Percentiles rank a stretch among this genome's conserved stretches.
Conservation (phyloP, 352 stramenopile species). For the Pythium aquatile region DNA sequence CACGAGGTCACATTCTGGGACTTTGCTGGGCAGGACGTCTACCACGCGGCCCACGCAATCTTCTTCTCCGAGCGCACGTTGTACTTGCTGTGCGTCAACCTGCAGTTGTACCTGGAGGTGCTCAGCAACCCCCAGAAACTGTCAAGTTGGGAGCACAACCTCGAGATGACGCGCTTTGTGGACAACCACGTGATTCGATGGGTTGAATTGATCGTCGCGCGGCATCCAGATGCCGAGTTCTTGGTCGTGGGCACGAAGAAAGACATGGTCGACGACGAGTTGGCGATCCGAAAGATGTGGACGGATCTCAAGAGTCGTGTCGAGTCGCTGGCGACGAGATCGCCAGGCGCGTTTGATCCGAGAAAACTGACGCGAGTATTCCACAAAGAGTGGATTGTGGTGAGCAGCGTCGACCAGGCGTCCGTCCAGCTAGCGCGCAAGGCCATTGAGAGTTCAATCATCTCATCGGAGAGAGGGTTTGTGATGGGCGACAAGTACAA, state of each 20-base stretch:
- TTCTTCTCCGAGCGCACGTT: slow-evolving; percentile 9
- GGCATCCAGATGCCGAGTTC: slow-evolving; percentile 12
- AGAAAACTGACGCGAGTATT: not conserved
- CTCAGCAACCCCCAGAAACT: not conserved
- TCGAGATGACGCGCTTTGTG: not conserved
- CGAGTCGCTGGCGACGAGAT: not conserved
- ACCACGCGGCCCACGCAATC: slow-evolving; percentile 2
- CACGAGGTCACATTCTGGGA: slow-evolving; percentile 8
- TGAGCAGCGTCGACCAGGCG: not conserved
- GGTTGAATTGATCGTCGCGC: slow-evolving; percentile 3
- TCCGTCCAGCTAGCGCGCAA: not conserved
- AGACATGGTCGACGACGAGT: not conserved
- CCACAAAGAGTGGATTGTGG: not conserved
- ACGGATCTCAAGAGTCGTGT: not conserved
- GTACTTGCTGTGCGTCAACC: slow-evolving; percentile 9
- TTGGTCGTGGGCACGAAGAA: slow-evolving; percentile 16
- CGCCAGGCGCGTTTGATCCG: not conserved
- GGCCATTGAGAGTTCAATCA: not conserved
- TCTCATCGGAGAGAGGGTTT: not conserved
- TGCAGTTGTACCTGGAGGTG: not conserved
- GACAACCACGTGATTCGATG: slow-evolving; percentile 3
- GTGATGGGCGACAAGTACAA: slow-evolving; percentile 3
- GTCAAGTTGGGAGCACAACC: not conserved
- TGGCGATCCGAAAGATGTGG: not conserved
- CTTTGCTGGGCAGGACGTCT: not conserved